Base-by-base conservation (phyloP, 164 flowering plant species). In the Aristolochia fimbriata region DNA sequence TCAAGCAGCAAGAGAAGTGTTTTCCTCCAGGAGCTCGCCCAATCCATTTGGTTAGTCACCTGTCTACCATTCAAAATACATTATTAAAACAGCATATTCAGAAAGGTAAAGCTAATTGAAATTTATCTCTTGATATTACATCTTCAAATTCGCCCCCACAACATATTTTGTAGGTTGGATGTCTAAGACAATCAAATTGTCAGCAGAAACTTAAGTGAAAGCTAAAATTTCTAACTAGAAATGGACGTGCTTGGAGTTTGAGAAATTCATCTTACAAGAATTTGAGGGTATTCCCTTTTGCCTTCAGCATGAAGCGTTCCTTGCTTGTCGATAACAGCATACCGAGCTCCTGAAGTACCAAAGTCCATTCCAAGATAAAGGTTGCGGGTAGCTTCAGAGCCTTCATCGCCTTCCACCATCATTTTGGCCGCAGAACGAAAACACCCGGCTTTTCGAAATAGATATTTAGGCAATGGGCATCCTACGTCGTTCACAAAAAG, bases 261-360 rank as follows among this genome's bases (percentile, higher is more conserved):
- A 33, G 24, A 31, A 2, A 27, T 22, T 13, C 46, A 59, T 55
- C 58, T 67, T 78, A 88, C 98, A 88, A 68, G 71, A 62, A 48
- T 66, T 16, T 41, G 61, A 1, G 87, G 91, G 71, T 92, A 92
- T 45, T 78, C 90, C 70, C 83, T 75, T 78, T 92, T 87, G 14
- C 85, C 91, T 62, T 92, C 90, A 12, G 91, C 81, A 20, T 64
- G 75, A 66, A 86, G 75, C 10, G n/a, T 58, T 50, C 91, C 91
- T 48, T 71, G 67, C 65, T 79, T 74, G 69, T 86, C 87, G 46
- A 92, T 85, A 17, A 89, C 51, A 30, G 81, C 84, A 75, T 68
- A 92, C 57, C 98, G 77, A 24, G 98, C 98, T 45, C 98, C 98
- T 46, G 98, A 92, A 2, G 98, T 92, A 20, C 98, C 98, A 69